Evolutionary conservation across 225 moss, liverwort and hornwort genomes (phyloP).

Genomic region (Polytrichum formosum): DNA sequence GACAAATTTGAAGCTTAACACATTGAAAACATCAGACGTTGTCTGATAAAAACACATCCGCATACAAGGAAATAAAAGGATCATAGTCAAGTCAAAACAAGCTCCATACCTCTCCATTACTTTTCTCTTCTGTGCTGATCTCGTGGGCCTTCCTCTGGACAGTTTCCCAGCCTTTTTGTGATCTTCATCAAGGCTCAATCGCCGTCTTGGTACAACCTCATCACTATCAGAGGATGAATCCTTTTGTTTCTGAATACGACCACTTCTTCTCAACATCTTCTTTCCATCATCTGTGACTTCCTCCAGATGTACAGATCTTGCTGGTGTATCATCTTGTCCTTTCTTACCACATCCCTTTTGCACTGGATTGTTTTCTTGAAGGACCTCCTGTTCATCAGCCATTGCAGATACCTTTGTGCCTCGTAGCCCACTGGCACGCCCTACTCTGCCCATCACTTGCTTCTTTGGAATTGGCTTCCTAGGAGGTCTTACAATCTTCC

Average conservation of each 20-base stretch:
- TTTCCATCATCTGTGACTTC: constrained; percentile 19
- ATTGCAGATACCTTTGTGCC: constrained; percentile 12
- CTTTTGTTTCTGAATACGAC: constrained; percentile 13
- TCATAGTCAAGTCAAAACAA: background rate
- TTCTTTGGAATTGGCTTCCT: constrained; percentile 33
- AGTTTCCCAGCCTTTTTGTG: constrained; percentile 8
- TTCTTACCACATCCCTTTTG: constrained; percentile 1
- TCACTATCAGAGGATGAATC: constrained; percentile 25
- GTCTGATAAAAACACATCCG: too few relatives aligned
- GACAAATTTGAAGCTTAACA: too few relatives aligned
- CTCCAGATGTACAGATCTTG: constrained; percentile 13
- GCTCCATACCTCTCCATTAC: constrained; percentile 29
- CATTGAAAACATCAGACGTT: too few relatives aligned
- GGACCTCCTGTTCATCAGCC: constrained; percentile 20
- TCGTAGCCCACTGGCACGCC: constrained; percentile 35
- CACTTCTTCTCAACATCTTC: constrained; percentile 17
- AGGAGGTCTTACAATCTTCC: constrained; percentile 27
- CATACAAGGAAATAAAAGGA: background rate
- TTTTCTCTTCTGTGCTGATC: constrained; percentile 26
- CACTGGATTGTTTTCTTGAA: constrained; percentile 16
- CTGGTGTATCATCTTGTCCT: background rate
- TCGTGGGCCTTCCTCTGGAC: constrained; percentile 21
- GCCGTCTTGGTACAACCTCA: constrained; percentile 32
- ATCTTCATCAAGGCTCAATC: constrained; percentile 38
- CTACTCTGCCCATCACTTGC: constrained; percentile 40